Base-by-base conservation (phyloP, 2,329 filamentous ascomycete genomes). In the Talaromyces sp. region DNA sequence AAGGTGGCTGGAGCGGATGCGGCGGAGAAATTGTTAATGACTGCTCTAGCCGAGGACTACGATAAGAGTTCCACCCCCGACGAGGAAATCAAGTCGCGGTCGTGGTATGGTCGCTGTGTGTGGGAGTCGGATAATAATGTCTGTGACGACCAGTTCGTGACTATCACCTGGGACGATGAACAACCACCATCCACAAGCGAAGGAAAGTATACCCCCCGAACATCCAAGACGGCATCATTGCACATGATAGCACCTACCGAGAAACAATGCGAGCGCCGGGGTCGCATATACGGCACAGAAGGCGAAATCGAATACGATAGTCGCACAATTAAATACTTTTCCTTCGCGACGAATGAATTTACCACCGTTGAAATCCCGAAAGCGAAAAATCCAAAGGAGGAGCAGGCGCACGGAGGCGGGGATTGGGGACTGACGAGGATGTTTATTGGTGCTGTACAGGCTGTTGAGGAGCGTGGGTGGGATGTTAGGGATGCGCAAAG, bases 161-260 rank as follows among this genome's bases (percentile, higher is more conserved):
- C 90, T 0, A 87, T 98, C 61, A 87, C 86, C 3, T 98, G 94
- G 93, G 90, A 93, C 13, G 91, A 96, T 52, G 88, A 91, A 31
- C 11, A 33, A 1, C 31, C 67, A 19, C 16, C 35, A 47, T 8
- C 43, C 31, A 16, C n/a, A 11, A 19, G 11, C 4, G 24, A 35
- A 14, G 33, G 24, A 11, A 9, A 33, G 52, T 49, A 69, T 60
- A 64, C 78, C 71, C 54, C 75, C 78, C 60, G 87, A 27, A 87
- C 87, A 1, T 87, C 92, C 50, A 98, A 98, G 80, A 92, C 90
- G 16, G 94, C 93, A 0, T 88, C 88, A 1, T 91, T 98, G 75
- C 94, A 98, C 78, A 97, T 98, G 94, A 89, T 94, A 2, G 93
- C 94, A 1, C 91, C 93, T 67, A 96, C 93, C 0, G 88, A 91